A percentile compares a stretch with the other conserved stretches of the same genome.
Evolutionary conservation across 2,329 filamentous ascomycete genomes (phyloP).

Genomic region (Colletotrichum incanum): DNA sequence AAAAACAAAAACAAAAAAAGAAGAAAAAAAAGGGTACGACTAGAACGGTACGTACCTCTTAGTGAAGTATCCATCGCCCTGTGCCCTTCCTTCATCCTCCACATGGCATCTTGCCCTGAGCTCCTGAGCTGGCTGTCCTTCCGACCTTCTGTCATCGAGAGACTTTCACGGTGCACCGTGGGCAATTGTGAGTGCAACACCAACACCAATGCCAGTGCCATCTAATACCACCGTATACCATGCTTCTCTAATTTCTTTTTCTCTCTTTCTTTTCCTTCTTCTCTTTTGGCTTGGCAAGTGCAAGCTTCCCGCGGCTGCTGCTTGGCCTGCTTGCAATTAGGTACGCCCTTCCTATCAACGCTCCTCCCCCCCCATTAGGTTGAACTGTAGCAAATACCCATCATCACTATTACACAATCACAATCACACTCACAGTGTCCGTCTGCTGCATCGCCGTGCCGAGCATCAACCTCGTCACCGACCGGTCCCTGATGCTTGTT

Average conservation of each 20-base stretch:
- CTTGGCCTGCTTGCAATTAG: conserved; percentile 2
- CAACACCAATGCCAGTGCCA: neutral
- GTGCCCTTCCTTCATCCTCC: conserved; percentile 10
- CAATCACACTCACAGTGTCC: conserved; percentile 22
- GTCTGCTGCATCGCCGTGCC: conserved; percentile 11
- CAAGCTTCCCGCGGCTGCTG: neutral
- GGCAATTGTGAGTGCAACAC: neutral
- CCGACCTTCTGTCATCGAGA: neutral
- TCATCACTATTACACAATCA: conserved; percentile 17
- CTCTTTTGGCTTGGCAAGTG: conserved; percentile 17
- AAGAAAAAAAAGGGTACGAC: neutral
- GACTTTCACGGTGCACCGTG: neutral
- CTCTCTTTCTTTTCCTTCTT: neutral
- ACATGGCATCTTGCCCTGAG: neutral
- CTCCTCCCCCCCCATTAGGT: neutral
- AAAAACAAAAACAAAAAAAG: too few species aligned
- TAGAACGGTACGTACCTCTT: neutral
- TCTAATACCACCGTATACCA: neutral
- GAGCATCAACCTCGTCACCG: neutral
- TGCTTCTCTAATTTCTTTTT: conserved; percentile 12
- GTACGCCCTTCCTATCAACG: too few species aligned
- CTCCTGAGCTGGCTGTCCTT: neutral
- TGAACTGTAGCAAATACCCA: neutral
- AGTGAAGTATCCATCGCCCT: conserved; percentile 18
- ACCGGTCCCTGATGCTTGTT: conserved; percentile 15